A percentile compares a stretch with the other conserved stretches of the same genome.
phyloP scores from a whole-genome alignment of 805 yeast genomes.

The Cyberlindnera saturnus region DNA sequence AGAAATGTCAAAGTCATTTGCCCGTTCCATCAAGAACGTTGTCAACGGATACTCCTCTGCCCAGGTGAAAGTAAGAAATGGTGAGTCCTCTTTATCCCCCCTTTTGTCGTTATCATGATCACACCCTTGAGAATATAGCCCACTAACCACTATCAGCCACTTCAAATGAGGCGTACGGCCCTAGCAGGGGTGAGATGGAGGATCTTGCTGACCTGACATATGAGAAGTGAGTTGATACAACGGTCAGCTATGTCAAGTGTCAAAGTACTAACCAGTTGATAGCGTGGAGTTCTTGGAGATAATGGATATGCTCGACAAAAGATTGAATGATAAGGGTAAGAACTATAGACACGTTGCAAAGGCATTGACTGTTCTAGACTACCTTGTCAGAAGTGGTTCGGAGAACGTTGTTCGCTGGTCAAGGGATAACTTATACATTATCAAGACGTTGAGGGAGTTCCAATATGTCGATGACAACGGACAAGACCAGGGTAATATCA shows the following conservation, averaged over 20 bases:
- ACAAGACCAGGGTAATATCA: conserved; percentile 81
- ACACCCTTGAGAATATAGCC: no score
- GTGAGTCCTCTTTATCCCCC: conserved; percentile 12
- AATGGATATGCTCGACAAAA: conserved; percentile 89
- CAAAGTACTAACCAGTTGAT: conserved; percentile 4
- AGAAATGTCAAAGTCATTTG: conserved; percentile 68
- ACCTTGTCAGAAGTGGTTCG: conserved; percentile 76
- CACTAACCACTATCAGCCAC: conserved; percentile 45
- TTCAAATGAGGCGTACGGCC: conserved; percentile 80
- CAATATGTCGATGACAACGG: conserved; percentile 73
- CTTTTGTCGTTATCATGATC: background rate
- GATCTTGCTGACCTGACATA: conserved; percentile 73
- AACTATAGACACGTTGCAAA: conserved; percentile 97
- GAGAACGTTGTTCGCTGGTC: conserved; percentile 91
- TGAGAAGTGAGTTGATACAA: conserved; percentile 31
- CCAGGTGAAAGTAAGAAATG: conserved; percentile 81
- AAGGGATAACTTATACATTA: conserved; percentile 77
- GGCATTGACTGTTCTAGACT: conserved; percentile 83
- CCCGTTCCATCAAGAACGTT: conserved; percentile 75
- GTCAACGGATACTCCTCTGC: conserved; percentile 78
- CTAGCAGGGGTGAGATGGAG: conserved; percentile 76
- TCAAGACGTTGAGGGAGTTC: conserved; percentile 88
- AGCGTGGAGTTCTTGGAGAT: conserved; percentile 74
- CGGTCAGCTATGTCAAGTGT: background rate
- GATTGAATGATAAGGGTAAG: conserved; percentile 93